These are phyloP conservation scores for Mariannaea elegans DNA, from an alignment of 2,329 filamentous ascomycete genomes.

Conservation along the genomic window DNA sequence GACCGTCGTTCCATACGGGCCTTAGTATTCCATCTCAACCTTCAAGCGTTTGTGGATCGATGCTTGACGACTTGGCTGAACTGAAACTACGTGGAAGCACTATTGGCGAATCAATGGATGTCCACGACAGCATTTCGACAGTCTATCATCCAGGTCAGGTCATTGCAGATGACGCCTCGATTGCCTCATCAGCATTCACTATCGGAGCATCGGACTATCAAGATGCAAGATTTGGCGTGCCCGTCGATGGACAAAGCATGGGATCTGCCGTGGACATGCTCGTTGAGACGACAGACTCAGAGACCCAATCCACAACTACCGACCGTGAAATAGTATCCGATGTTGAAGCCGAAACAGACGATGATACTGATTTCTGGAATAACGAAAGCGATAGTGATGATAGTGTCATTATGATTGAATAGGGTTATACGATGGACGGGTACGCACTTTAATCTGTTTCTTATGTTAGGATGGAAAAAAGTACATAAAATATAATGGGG, in stretches of 20 bases:
- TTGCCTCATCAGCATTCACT: constrained; percentile 49
- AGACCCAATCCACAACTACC: constrained; percentile 17
- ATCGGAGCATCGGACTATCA: constrained; percentile 44
- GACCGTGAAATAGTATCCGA: constrained; percentile 13
- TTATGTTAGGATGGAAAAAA: neutral
- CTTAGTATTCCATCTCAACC: constrained; percentile 46
- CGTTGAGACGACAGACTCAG: constrained; percentile 34
- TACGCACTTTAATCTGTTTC: neutral
- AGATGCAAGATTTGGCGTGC: constrained; percentile 46
- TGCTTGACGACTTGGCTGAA: constrained; percentile 46
- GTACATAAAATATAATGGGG: constrained; percentile 8
- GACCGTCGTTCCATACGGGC: constrained; percentile 58
- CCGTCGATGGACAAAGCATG: constrained; percentile 42
- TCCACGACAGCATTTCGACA: constrained; percentile 52
- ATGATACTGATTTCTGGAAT: constrained; percentile 17
- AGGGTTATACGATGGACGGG: neutral
- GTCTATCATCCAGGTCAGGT: constrained; percentile 44
- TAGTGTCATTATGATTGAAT: constrained; percentile 15
- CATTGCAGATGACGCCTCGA: constrained; percentile 45
- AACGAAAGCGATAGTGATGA: constrained; percentile 16
- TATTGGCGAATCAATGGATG: constrained; percentile 48
- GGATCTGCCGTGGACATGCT: constrained; percentile 36
- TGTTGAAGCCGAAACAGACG: constrained; percentile 17
- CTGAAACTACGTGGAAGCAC: constrained; percentile 46
- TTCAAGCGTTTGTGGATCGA: constrained; percentile 47